Evolutionary conservation across 2,329 filamentous ascomycete genomes (phyloP), one percentile per base, ranked within the genome.

Genomic region (Pseudogymnoascus sp.): DNA sequence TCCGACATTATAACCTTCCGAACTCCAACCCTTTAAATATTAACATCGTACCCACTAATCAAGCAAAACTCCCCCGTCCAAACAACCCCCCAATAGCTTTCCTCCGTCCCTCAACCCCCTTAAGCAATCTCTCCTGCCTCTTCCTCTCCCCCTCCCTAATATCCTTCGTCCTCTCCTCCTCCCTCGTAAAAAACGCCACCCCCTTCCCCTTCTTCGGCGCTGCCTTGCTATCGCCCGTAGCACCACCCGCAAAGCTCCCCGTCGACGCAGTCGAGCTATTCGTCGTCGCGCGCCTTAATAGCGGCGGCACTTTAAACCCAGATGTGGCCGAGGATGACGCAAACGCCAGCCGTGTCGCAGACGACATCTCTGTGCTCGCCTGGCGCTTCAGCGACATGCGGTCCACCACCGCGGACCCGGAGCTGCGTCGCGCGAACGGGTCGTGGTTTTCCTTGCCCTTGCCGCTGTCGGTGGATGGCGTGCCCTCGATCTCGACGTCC

Each of bases 271-370:
- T 65, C 58, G 76, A 80, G 13, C 81, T 74, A 27, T 86, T 87
- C 10, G 87, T 88, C 0, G 90, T 93, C 4, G 89, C 89, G 31
- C 89, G 83, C 27, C 90, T 84, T 15, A 94, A 80, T 17, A 94
- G 79, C 0, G 83, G 81, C 0, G 90, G 90, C 1, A 90, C 83
- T 68, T 84, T 86, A 81, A 91, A 90, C 0, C 77, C 76, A 3
- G 71, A 69, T 9, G 71, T 65, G 63, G 73, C 67, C 2, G 75
- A 69, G 5, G 75, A 71, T 2, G 78, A 74, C n/a, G 70, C 67
- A 71, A 90, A 90, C 2, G 86, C 87, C 63, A 87, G 77, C 21
- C 79, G 80, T 17, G 70, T 68, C 38, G 70, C 70, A 31, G 72
- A 65, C 2, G 74, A 71, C 36, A 71, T 60, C 41, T 68, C 73